Conservation (phyloP, 2,329 filamentous ascomycete genomes). For the Onygenales sp. region DNA sequence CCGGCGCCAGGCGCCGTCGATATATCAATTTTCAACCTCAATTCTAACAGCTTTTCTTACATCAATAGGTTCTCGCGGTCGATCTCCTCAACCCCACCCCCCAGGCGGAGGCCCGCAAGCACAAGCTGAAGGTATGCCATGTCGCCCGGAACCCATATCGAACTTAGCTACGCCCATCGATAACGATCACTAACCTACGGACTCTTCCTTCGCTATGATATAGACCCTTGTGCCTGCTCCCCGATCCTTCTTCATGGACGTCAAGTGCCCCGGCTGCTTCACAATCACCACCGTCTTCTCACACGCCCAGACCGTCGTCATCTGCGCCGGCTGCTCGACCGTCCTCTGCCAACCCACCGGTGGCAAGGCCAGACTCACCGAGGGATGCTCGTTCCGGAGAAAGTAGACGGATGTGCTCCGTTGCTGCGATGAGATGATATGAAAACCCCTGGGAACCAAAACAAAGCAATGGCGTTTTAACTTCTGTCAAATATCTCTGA, state of each 20-base stretch:
- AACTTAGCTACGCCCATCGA: constrained; percentile 2
- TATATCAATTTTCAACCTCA: constrained; percentile 1
- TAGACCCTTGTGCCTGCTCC: constrained; percentile 90
- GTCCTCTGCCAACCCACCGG: constrained; percentile 99
- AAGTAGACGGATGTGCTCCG: constrained; percentile 58
- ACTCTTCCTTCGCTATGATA: constrained; percentile 3
- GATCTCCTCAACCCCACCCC: constrained; percentile 99
- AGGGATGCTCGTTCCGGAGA: constrained; percentile 99
- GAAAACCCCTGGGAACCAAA: constrained; percentile 16
- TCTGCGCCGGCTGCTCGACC: constrained; percentile 99
- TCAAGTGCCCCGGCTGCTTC: constrained; percentile 99
- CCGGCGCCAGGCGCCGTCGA: constrained; percentile 5
- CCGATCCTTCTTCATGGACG: constrained; percentile 99
- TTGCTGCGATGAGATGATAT: constrained; percentile 20
- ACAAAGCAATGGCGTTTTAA: constrained; percentile 14
- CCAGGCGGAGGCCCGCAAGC: constrained; percentile 97
- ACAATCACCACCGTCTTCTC: constrained; percentile 99
- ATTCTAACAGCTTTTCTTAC: constrained; percentile 13
- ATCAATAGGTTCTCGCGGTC: constrained; percentile 90
- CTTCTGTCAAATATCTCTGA: constrained; percentile 6
- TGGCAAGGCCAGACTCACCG: constrained; percentile 96
- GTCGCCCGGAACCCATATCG: neutral
- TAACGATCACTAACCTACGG: constrained; percentile 4
- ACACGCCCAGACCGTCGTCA: constrained; percentile 99
- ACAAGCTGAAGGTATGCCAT: constrained; percentile 95